Base-by-base conservation (phyloP, 2,329 filamentous ascomycete genomes). In the Colletotrichum sp. region DNA sequence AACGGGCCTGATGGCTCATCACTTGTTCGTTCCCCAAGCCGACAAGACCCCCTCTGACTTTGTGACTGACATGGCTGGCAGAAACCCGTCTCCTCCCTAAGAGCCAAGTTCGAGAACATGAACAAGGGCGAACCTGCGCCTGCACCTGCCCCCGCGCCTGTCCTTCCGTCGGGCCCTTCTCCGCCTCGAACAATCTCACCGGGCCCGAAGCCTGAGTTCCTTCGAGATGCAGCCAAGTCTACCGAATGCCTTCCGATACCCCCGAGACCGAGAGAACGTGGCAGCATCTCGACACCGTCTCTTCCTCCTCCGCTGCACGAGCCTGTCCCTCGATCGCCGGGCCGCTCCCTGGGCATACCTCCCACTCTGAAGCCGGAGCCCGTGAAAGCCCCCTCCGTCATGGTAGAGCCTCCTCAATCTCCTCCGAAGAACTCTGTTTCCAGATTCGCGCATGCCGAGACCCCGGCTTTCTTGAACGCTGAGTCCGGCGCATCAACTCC, bases 51-150 rank as follows among this genome's bases (percentile, higher is more conserved):
- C 48, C 27, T 15, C 28, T 32, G 22, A 27, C 74, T 70, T 28
- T 78, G 10, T 52, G n/a, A 75, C 83, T 85, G 77, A 84, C 77
- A 62, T 25, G 34, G 25, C 10, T 66, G 36, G 7, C 77, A 95
- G 94, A 95, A 93, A 87, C 94, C 95, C 30, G 94, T 97, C 66
- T 97, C 95, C 67, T 96, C 94, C 67, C 88, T 97, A 76, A 91
- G 93, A 77, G 95, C 94, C 77, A 93, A 94, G 80, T 97, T 96
- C 83, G 95, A 97, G 87, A 95, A 93, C 82, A 92, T 96, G 87
- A 88, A 90, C 78, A 91, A 88, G 81, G 78, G 83, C 70, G 83
- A 87, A 75, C 83, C 80, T 61, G 77, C 64, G 74, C 70, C 74
- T 58, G 75, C 43, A 22, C 43, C 43, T 22, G 43, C 43, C 43